Conservation (phyloP, 2,329 filamentous ascomycete species). For the Neofusicoccum sp. region DNA sequence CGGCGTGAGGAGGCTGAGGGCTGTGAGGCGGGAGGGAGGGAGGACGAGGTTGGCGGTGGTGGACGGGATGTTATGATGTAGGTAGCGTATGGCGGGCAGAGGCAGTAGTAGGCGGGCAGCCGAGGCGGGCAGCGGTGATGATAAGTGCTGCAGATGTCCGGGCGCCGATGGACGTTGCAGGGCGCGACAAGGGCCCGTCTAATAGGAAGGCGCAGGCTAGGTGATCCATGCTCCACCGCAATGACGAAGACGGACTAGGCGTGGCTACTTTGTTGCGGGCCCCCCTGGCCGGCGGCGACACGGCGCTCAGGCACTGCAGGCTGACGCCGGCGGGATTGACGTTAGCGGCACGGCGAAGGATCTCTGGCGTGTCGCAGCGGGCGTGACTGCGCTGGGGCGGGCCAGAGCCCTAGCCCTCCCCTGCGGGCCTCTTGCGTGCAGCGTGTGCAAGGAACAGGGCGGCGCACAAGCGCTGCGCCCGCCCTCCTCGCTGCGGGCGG, state of each 20-base stretch:
- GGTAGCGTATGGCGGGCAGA: not conserved
- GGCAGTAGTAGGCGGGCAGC: conserved; percentile 10
- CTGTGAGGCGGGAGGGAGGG: not conserved
- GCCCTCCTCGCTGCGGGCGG: not conserved
- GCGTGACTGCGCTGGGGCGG: conserved; percentile 8
- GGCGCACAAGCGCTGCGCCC: not conserved
- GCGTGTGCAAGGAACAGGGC: conserved; percentile 14
- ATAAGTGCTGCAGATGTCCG: conserved; percentile 18
- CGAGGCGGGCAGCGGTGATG: conserved; percentile 17
- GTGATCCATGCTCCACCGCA: conserved; percentile 11
- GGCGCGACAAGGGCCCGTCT: conserved; percentile 18
- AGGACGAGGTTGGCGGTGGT: conserved; percentile 1
- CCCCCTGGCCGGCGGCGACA: conserved; percentile 13
- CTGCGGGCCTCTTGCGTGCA: conserved; percentile 9
- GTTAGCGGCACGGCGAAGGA: conserved; percentile 16
- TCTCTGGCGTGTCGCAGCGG: conserved; percentile 4
- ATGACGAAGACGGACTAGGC: conserved; percentile 18
- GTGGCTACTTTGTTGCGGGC: conserved; percentile 13
- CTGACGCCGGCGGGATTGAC: conserved; percentile 13
- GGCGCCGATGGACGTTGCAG: conserved; percentile 16
- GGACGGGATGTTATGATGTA: conserved; percentile 9
- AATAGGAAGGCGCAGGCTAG: conserved; percentile 20
- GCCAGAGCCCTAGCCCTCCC: conserved; percentile 10
- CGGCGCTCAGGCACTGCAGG: conserved; percentile 15
- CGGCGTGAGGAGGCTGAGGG: not conserved